Evolutionary conservation across 179 eudicot genomes (phyloP), one percentile per base, ranked within the genome.

Genomic region (Corrigiola litoralis): DNA sequence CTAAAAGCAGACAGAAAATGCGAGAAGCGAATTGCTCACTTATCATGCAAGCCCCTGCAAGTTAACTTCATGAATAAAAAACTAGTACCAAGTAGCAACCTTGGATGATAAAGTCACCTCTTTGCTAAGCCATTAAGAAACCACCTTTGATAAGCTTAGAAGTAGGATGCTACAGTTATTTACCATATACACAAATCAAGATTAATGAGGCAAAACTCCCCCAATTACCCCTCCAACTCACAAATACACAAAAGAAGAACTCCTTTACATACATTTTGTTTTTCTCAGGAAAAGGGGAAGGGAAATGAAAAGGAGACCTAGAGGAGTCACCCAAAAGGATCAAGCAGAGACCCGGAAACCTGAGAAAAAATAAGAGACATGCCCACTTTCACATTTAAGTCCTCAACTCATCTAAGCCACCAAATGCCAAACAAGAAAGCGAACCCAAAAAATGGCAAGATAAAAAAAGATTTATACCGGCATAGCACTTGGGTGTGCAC

Each of bases 401-500:
- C 44, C 14, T 8, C 12, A 40, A 40, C 16, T 40, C 44, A 10
- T 40, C 44, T n/a, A 40, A 40, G 16, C 11, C 17, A 40, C 14
- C 44, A 40, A 50, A 29, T 12, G 12, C 40, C 41, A 48, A 29
- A 62, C 2, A 66, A 55, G 34, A 37, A 74, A 28, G 49, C 18
- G 18, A 49, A 65, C 21, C 34, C n/a, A n/a, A n/a, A 57, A 50
- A 38, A 37, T 7, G 14, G 45, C 33, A 67, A 68, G 67, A 58
- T 31, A 18, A 31, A 6, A 36, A 38, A 63, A 53, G 73, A 54
- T 37, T 47, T 4, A 66, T 85, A 95, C 99, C 90, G 99, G 97
- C 27, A 78, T 83, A 76, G 96, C 97, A 71, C 97, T 87, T n/a
- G 97, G 89, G 70, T 95, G 92, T 45, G 89, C 64, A 61, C 96